Conservation (phyloP, 257 asterid species). For the Rhazya stricta region DNA sequence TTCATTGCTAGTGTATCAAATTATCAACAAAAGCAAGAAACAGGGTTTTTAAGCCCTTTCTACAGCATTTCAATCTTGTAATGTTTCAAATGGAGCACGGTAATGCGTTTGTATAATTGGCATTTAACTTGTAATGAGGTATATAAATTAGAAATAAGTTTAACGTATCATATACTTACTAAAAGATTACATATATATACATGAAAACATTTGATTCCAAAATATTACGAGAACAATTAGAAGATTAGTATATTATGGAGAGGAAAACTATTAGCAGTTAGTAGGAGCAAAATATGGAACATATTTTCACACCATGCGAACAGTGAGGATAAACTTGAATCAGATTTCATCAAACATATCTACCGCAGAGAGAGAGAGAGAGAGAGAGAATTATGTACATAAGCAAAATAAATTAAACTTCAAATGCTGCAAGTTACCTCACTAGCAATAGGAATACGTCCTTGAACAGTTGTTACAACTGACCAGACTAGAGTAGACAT, state of each 20-base stretch:
- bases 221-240: neutral
- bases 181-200: neutral
- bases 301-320: neutral
- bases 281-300: neutral
- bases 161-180: neutral
- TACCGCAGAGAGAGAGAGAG: neutral
- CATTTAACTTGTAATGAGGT: neutral
- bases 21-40: neutral
- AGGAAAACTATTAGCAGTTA: neutral
- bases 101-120: neutral
- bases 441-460: slow-evolving; percentile 91
- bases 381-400: neutral
- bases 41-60: neutral
- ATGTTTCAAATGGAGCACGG: neutral
- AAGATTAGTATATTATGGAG: neutral
- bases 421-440: slow-evolving; percentile 57
- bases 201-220: neutral
- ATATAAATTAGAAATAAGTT: neutral
- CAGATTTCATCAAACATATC: neutral
- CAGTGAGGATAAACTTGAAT: neutral
- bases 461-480: slow-evolving; percentile 77
- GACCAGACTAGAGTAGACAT: slow-evolving; percentile 95
- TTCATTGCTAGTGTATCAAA: neutral
- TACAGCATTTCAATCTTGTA: neutral
- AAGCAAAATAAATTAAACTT: neutral